Base-by-base conservation (phyloP, 1,139 yeast genomes). In the Blastobotrys illinoisensis region DNA sequence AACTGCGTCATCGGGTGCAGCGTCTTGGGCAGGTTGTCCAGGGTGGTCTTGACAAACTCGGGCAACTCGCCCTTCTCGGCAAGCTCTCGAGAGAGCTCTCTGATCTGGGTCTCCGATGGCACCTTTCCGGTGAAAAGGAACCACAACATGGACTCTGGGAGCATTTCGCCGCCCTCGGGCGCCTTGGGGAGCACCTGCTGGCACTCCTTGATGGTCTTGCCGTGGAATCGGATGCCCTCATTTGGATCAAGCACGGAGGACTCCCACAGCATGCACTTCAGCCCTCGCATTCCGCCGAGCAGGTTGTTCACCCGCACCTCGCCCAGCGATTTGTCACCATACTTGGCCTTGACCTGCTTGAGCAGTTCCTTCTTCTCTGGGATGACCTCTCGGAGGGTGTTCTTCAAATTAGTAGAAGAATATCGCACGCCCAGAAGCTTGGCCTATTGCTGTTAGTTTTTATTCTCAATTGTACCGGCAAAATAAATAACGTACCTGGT, bases 1-100 rank as follows among this genome's bases (percentile, higher is more conserved):
- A 90, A 85, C 76, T 90, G 97, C 56, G 97, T 95, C 98, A 90
- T 90, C 74, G 98, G 98, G 76, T 90, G 98, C 74, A 90, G 82
- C 71, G 85, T 82, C 51, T 85, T 76, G 63, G 97, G 97, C 66
- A 91, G 82, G 66, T 84, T 78, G 79, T 87, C 95, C 66, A 90
- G 81, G 63, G 89, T 76, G 71, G 84, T 89, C 73, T 80, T 85
- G 64, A 88, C 95, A 71, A 87, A 91, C 71, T 85, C 85, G 69
- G 97, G 97, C 70, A 90, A 79, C 61, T 71, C 70, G 49, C 95
- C 86, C 77, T 91, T 84, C 57, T 88, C 86, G 62, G 96, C 96
- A 65, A 90, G 80, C 74, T 89, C 96, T 67, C 81, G 84, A 56
- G 89, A 82, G 62, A 90, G 78, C 56, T 84, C 86, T 69, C 80